Evolutionary conservation across 1,284 basidiomycete species (phyloP).

Genomic region (Wallemia hederae): DNA sequence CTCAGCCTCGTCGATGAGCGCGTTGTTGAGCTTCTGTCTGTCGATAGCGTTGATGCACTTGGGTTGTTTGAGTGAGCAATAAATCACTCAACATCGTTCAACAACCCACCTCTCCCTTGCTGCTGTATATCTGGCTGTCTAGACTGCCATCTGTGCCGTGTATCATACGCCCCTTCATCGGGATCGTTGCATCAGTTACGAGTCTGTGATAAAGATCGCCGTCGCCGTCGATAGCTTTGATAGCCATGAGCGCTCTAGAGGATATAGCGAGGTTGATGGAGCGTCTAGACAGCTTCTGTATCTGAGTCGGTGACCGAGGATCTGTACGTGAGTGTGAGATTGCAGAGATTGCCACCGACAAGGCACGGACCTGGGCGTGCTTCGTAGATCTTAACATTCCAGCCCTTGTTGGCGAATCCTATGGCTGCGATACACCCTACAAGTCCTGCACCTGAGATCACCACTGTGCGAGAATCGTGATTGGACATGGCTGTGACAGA

Average conservation of each 20-base stretch:
- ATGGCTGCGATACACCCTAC: constrained; percentile 79
- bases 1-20: constrained; percentile 40
- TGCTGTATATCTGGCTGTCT: constrained; percentile 63
- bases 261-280: constrained; percentile 95
- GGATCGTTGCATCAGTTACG: constrained; percentile 56
- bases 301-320: constrained; percentile 35
- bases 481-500: not conserved
- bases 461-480: constrained; percentile 12
- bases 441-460: constrained; percentile 53
- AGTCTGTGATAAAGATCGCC: constrained; percentile 25
- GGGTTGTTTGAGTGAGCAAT: constrained; percentile 1
- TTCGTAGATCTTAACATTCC: constrained; percentile 72
- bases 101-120: constrained; percentile 40
- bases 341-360: constrained; percentile 1
- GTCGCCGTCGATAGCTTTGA: constrained; percentile 45
- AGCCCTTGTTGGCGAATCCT: constrained; percentile 58
- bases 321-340: constrained; percentile 20
- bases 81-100: constrained; percentile 6
- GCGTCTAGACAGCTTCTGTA: constrained; percentile 32
- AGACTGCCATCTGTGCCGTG: constrained; percentile 40
- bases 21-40: constrained; percentile 56
- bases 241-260: constrained; percentile 60
- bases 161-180: constrained; percentile 88
- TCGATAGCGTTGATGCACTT: constrained; percentile 84
- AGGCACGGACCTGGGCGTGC: constrained; percentile 36